These are phyloP conservation scores for Ascocoryne sarcoides DNA, from an alignment of 2,329 filamentous ascomycete genomes.

Conservation along the genomic window DNA sequence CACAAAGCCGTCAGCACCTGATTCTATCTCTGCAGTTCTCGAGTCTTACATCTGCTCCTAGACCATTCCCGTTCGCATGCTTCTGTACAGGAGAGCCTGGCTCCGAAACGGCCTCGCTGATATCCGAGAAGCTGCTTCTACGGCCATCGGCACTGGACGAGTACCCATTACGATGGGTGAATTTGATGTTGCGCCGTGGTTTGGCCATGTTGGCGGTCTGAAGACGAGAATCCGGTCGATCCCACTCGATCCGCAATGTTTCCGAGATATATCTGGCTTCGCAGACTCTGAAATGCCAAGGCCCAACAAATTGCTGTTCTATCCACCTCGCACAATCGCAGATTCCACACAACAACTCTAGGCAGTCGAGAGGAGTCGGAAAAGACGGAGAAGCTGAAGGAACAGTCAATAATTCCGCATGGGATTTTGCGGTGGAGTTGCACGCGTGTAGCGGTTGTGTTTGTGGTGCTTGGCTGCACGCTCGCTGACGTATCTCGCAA, in stretches of 20 bases:
- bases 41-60: slow-evolving; percentile 31
- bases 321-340: not conserved
- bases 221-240: slow-evolving; percentile 5
- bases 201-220: slow-evolving; percentile 31
- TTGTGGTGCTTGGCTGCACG: slow-evolving; percentile 2
- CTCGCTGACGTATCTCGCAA: slow-evolving; percentile 13
- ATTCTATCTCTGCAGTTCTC: not conserved
- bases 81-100: slow-evolving; percentile 23
- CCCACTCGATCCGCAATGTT: slow-evolving; percentile 9
- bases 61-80: slow-evolving; percentile 27
- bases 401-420: too few species aligned
- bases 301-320: not conserved
- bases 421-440: too few species aligned
- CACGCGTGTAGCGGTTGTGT: not conserved
- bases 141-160: slow-evolving; percentile 31
- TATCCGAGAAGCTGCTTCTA: slow-evolving; percentile 63
- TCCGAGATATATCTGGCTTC: slow-evolving; percentile 4
- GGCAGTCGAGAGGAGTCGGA: not conserved
- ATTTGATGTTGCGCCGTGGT: slow-evolving; percentile 45
- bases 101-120: slow-evolving; percentile 49
- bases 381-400: not conserved
- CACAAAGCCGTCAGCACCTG: slow-evolving; percentile 15
- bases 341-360: not conserved
- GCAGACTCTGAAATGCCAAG: slow-evolving; percentile 6
- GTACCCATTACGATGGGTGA: slow-evolving; percentile 32